phyloP scores from a whole-genome alignment of 345 rosid species.

The Corymbia maculata region DNA sequence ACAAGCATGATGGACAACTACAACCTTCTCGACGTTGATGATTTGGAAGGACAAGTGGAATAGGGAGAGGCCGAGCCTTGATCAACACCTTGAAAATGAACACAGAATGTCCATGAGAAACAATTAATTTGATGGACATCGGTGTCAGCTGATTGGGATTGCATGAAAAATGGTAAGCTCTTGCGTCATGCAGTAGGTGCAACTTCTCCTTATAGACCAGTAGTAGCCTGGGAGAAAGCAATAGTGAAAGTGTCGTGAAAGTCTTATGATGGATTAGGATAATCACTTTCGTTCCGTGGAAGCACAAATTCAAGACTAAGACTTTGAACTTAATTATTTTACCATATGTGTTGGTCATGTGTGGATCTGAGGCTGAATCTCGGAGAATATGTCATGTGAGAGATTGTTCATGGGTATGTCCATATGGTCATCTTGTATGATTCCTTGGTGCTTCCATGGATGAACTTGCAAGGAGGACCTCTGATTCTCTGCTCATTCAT shows the following conservation, averaged over 20 bases:
- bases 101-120: background rate
- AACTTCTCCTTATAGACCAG: background rate
- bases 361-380: slow-evolving; percentile 8
- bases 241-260: background rate
- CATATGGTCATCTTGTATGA: background rate
- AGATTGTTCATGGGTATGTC: background rate
- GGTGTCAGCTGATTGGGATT: background rate
- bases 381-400: background rate
- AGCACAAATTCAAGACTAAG: background rate
- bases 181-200: background rate
- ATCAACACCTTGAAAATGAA: background rate
- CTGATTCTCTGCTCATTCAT: slow-evolving; percentile 5
- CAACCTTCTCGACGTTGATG: background rate
- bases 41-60: background rate
- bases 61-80: background rate
- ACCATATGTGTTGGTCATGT: slow-evolving; percentile 11
- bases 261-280: background rate
- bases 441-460: background rate
- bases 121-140: background rate
- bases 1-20: background rate
- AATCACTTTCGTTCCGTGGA: background rate
- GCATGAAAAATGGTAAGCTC: background rate
- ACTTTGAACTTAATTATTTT: background rate
- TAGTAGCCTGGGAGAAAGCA: background rate
- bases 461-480: background rate